Evolutionary conservation across 2,329 filamentous ascomycete species (phyloP).

Genomic region (Drechslerella coelobrocha): DNA sequence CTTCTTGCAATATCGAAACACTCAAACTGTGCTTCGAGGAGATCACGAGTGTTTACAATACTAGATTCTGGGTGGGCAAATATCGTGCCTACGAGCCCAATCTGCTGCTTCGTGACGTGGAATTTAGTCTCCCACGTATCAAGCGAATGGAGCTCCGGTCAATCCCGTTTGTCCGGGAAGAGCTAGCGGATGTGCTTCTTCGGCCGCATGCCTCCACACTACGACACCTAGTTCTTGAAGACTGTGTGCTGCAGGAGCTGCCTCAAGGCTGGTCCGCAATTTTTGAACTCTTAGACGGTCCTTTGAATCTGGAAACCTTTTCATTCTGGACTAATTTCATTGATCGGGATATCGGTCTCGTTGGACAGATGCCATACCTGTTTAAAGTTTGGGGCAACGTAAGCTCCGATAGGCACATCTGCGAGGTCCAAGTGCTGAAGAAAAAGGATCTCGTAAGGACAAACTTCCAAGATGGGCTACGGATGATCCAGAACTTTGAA

Average conservation of each 20-base stretch:
- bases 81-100: slow-evolving; percentile 21
- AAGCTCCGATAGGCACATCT: slow-evolving; percentile 8
- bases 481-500: slow-evolving; percentile 24
- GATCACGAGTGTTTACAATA: slow-evolving; percentile 7
- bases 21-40: slow-evolving; percentile 31
- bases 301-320: slow-evolving; percentile 22
- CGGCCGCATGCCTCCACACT: slow-evolving; percentile 24
- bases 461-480: slow-evolving; percentile 8
- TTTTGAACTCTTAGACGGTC: slow-evolving; percentile 29
- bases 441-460: slow-evolving; percentile 19
- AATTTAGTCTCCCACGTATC: slow-evolving; percentile 25
- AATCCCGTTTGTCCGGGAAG: slow-evolving; percentile 23
- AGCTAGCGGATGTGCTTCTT: slow-evolving; percentile 17
- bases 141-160: slow-evolving; percentile 27
- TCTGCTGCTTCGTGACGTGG: slow-evolving; percentile 23
- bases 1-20: slow-evolving; percentile 21
- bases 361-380: slow-evolving; percentile 20
- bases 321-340: slow-evolving; percentile 33
- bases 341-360: slow-evolving; percentile 10
- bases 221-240: slow-evolving; percentile 28
- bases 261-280: slow-evolving; percentile 29
- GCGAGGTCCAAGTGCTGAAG: slow-evolving; percentile 21
- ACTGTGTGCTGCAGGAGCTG: slow-evolving; percentile 30
- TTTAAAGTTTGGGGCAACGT: slow-evolving; percentile 33
- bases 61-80: neutral